phyloP scores from a whole-genome alignment of 2,329 filamentous ascomycete species.

The Aspergillus sp. region DNA sequence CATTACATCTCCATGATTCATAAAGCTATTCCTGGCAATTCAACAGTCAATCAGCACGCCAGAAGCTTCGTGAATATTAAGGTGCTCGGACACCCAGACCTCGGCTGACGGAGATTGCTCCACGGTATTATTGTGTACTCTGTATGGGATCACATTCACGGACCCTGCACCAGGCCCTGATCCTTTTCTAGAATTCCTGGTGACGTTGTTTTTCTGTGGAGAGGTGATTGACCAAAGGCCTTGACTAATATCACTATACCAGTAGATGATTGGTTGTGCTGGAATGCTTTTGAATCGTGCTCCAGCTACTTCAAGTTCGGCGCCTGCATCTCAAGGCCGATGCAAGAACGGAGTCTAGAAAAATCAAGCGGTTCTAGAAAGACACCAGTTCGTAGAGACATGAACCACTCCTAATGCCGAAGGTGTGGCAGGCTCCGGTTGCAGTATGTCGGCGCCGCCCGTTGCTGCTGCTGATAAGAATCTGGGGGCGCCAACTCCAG shows the following conservation, averaged over 20 bases:
- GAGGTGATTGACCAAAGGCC: neutral
- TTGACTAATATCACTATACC: neutral
- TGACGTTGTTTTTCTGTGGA: neutral
- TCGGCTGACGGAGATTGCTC: neutral
- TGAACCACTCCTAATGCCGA: neutral
- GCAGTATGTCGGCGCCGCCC: conserved; percentile 12
- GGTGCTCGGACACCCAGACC: neutral
- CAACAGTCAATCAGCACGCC: neutral
- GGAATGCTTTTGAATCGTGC: neutral
- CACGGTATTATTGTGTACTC: too few relatives aligned
- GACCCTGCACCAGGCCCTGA: neutral
- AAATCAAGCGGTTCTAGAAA: neutral
- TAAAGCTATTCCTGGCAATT: neutral
- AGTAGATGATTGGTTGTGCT: neutral
- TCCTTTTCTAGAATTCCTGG: conserved; percentile 9
- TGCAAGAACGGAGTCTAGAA: neutral
- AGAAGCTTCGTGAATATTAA: neutral
- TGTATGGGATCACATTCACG: too few relatives aligned
- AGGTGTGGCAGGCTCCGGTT: neutral
- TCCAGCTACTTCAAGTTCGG: neutral
- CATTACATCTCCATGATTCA: conserved; percentile 4
- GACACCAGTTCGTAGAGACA: neutral
- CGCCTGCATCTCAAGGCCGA: neutral
- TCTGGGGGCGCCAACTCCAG: conserved; percentile 5
- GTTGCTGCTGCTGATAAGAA: conserved; percentile 11